These are phyloP conservation scores for Ilex paraguariensis DNA, from an alignment of 305 asterid species.

Conservation along the genomic window DNA sequence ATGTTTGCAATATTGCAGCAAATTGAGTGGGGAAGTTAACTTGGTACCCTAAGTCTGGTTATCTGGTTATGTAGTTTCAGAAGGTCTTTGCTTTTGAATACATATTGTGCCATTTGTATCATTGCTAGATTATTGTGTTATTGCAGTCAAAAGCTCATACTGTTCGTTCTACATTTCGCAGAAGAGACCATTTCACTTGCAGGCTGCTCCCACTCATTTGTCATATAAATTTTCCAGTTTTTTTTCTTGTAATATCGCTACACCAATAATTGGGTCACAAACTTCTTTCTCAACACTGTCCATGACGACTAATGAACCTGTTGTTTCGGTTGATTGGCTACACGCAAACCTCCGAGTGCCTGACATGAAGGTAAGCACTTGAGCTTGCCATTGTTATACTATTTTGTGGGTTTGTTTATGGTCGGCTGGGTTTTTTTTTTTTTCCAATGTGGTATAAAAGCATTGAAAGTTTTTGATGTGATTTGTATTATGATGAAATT, in stretches of 20 bases:
- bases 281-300: constrained; percentile 50
- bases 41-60: background rate
- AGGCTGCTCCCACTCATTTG: constrained; percentile 32
- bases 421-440: background rate
- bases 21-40: no score
- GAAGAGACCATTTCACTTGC: constrained; percentile 44
- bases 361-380: constrained; percentile 62
- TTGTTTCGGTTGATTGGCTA: constrained; percentile 94
- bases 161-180: constrained; percentile 21
- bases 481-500: no score
- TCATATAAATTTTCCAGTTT: constrained; percentile 26
- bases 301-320: constrained; percentile 56
- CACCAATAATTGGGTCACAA: constrained; percentile 53
- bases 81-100: background rate
- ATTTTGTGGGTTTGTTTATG: background rate
- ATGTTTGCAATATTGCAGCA: no score
- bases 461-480: no score
- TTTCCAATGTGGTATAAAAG: constrained; percentile 1
- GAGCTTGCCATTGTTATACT: background rate
- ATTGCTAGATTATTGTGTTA: background rate
- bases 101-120: background rate
- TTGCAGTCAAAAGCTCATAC: background rate
- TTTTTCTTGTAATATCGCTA: constrained; percentile 39
- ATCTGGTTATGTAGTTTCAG: background rate
- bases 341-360: constrained; percentile 72